phyloP scores from a whole-genome alignment of 768 basidiomycete species.

The Trametes sanguinea region DNA sequence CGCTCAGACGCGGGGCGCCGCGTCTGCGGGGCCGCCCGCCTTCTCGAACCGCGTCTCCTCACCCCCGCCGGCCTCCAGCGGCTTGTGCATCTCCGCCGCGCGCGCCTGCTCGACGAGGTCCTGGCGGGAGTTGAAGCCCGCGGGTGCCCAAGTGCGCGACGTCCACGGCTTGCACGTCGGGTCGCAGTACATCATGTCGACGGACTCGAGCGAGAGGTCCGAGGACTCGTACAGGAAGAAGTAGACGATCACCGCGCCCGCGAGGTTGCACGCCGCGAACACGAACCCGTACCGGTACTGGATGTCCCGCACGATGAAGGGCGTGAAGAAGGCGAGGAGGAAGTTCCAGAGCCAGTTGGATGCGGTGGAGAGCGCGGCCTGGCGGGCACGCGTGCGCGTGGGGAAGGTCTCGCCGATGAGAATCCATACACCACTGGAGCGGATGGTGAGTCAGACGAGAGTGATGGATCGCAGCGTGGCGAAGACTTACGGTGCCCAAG shows the following conservation, averaged over 20 bases:
- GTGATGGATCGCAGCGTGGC: neutral
- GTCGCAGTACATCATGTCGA: conserved; percentile 69
- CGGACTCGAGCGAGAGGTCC: conserved; percentile 64
- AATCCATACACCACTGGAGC: conserved; percentile 67
- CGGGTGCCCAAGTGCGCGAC: conserved; percentile 59
- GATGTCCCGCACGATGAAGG: conserved; percentile 63
- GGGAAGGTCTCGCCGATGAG: conserved; percentile 78
- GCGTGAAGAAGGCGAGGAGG: conserved; percentile 77
- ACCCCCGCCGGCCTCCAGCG: conserved; percentile 30
- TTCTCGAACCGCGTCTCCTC: conserved; percentile 32
- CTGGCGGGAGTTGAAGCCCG: conserved; percentile 49
- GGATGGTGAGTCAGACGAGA: neutral
- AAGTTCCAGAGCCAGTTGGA: conserved; percentile 73
- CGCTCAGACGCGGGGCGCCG: too few relatives aligned
- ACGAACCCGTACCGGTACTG: conserved; percentile 67
- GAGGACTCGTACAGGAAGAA: conserved; percentile 78
- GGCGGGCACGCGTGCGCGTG: conserved; percentile 69
- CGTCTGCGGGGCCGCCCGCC: conserved; percentile 12
- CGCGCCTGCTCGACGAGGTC: conserved; percentile 48
- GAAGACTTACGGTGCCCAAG: conserved; percentile 58
- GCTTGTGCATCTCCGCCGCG: conserved; percentile 42
- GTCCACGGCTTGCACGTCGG: conserved; percentile 68
- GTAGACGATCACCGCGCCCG: conserved; percentile 59
- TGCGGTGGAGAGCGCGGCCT: conserved; percentile 65
- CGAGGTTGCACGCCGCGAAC: conserved; percentile 69